A percentile compares a stretch with the other conserved stretches of the same genome.
Conservation (phyloP, 2,329 filamentous ascomycete genomes). For the Colletotrichum ledebouriae region DNA sequence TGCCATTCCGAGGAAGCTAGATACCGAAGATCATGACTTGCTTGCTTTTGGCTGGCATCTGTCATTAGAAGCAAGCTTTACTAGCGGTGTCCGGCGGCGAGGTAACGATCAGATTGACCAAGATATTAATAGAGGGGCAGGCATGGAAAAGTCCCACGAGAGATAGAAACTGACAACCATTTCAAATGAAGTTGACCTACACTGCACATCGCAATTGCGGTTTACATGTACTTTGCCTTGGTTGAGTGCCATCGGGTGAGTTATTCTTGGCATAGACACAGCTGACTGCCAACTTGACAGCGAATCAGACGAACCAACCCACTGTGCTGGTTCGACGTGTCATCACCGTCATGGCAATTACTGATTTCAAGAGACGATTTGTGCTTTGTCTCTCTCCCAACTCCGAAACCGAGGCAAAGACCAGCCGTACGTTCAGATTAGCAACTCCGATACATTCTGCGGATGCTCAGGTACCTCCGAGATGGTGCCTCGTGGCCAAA, state of each 20-base stretch:
- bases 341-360: background rate
- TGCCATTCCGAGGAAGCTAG: background rate
- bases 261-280: background rate
- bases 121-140: slow-evolving; percentile 29
- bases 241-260: slow-evolving; percentile 5
- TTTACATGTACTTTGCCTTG: slow-evolving; percentile 16
- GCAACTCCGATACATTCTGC: background rate
- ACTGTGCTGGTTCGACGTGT: background rate
- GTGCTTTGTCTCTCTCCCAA: no score
- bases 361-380: no score
- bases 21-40: slow-evolving; percentile 10
- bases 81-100: slow-evolving; percentile 2
- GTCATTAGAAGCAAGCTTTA: slow-evolving; percentile 1
- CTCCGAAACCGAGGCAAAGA: background rate
- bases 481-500: slow-evolving; percentile 11
- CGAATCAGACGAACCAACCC: slow-evolving; percentile 8
- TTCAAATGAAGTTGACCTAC: background rate
- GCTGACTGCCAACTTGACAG: slow-evolving; percentile 13
- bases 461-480: slow-evolving; percentile 3
- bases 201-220: background rate
- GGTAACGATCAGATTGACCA: slow-evolving; percentile 16
- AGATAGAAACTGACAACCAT: background rate
- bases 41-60: slow-evolving; percentile 13
- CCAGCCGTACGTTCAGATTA: slow-evolving; percentile 8
- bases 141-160: slow-evolving; percentile 10